Evolutionary conservation across 257 asterid genomes (phyloP).

Genomic region (Lantana camara): DNA sequence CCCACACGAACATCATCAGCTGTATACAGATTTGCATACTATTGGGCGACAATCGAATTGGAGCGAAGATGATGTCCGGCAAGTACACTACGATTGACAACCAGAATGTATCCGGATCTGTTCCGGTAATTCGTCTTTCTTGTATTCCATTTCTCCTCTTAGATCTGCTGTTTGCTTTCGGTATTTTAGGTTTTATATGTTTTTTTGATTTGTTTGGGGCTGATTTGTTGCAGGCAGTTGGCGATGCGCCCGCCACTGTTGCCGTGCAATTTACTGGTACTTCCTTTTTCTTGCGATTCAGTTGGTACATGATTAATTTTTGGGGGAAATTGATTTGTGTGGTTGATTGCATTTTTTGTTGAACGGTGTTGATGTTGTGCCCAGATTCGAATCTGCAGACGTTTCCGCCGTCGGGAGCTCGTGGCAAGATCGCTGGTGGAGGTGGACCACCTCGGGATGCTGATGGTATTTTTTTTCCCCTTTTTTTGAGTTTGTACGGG

Average conservation of each 20-base stretch:
- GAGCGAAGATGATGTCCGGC: slow-evolving; percentile 87
- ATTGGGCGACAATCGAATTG: slow-evolving; percentile 22
- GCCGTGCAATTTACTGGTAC: slow-evolving; percentile 80
- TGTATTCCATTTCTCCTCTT: not conserved
- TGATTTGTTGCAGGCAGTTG: slow-evolving; percentile 56
- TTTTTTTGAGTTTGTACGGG: not conserved
- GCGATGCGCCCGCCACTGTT: slow-evolving; percentile 73
- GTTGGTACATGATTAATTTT: slow-evolving; percentile 1
- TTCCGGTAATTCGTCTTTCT: slow-evolving; percentile 54
- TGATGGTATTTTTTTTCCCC: slow-evolving; percentile 57
- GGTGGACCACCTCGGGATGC: slow-evolving; percentile 97
- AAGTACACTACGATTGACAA: slow-evolving; percentile 78
- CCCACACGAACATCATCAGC: slow-evolving; percentile 26
- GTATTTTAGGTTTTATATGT: not conserved
- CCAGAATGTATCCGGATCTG: slow-evolving; percentile 89
- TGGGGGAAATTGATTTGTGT: not conserved
- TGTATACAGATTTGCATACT: not conserved
- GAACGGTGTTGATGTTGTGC: slow-evolving; percentile 27
- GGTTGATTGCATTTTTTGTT: slow-evolving; percentile 5
- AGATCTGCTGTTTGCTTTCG: slow-evolving; percentile 30
- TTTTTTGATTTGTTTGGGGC: slow-evolving; percentile 15
- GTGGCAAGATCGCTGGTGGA: slow-evolving; percentile 83
- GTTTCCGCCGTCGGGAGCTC: slow-evolving; percentile 82
- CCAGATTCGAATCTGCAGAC: slow-evolving; percentile 94
- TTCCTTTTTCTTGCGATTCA: not conserved